Base-by-base conservation (phyloP, 345 rosid species). In the Euphorbia tirucalli region DNA sequence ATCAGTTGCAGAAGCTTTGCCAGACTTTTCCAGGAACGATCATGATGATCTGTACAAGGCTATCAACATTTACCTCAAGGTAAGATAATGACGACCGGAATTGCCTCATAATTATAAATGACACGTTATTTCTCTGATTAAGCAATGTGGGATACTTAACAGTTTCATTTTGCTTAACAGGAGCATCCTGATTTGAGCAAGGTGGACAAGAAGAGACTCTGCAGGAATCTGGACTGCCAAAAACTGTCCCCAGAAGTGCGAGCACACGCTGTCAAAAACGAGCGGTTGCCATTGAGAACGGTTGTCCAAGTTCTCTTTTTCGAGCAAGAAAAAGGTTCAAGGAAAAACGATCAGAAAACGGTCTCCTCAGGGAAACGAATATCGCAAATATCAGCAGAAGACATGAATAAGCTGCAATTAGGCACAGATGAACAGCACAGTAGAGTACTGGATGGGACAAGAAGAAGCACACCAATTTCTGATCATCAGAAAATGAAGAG, bases 301-400 rank as follows among this genome's bases (percentile, higher is more conserved):
- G 98, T 96, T 2, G 99, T 96, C 65, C 99, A 89, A 75, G 89
- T 90, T 72, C 90, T 93, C 71, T 96, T 85, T 85, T 96, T 89
- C 32, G 99, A 96, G 22, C 98, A 89, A 69, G 97, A 93, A 71
- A 81, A 65, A 69, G 71, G 74, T 22, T 63, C 72, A 32, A 71
- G 65, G 41, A 68, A 21, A 2, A 60, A n/a, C 3, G 70, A 57
- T 65, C 75, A 74, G 6, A 80, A 73, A 71, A 60, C 56, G 21
- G 22, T 69, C 16, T 30, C 65, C 6, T 77, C 66, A 74, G 80
- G 77, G 54, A 82, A 78, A 74, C 79, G 79, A 46, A 46, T 46
- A 73, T 46, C 48, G 37, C 71, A 68, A 4, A 54, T 56, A 16
- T 27, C 37, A 0, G 75, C 48, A 32, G 76, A 74, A 13, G 63